Evolutionary conservation across 2,329 filamentous ascomycete species (phyloP).

Genomic region (Nemania sp.): DNA sequence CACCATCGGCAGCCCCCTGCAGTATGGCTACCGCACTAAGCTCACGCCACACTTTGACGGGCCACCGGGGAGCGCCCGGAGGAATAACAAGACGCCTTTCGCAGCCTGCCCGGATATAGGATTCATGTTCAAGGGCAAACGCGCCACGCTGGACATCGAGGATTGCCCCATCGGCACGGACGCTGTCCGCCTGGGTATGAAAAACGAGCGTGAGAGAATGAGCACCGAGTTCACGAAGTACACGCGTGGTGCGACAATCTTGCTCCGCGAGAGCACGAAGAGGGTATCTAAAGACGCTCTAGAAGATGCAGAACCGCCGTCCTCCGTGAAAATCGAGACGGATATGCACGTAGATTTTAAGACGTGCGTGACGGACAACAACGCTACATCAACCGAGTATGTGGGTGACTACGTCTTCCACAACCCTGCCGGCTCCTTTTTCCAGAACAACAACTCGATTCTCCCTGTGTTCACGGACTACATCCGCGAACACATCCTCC

Average conservation of each 20-base stretch:
- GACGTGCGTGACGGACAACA: slow-evolving; percentile 88
- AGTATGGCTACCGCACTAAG: slow-evolving; percentile 96
- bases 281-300: slow-evolving; percentile 68
- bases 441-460: slow-evolving; percentile 99
- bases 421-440: slow-evolving; percentile 94
- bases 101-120: slow-evolving; percentile 81
- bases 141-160: slow-evolving; percentile 90
- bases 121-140: slow-evolving; percentile 87
- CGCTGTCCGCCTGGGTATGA: slow-evolving; percentile 83
- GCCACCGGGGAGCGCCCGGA: slow-evolving; percentile 67
- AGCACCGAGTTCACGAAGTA: slow-evolving; percentile 77
- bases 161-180: slow-evolving; percentile 96
- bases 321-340: slow-evolving; percentile 65
- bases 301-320: slow-evolving; percentile 34
- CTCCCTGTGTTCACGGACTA: slow-evolving; percentile 87
- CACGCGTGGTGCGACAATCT: slow-evolving; percentile 84
- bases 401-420: slow-evolving; percentile 86
- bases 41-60: slow-evolving; percentile 95
- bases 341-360: slow-evolving; percentile 79
- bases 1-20: slow-evolving; percentile 89
- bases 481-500: slow-evolving; percentile 82
- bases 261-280: slow-evolving; percentile 86
- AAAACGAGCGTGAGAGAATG: slow-evolving; percentile 81
- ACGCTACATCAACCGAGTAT: slow-evolving; percentile 86
- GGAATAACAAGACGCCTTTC: slow-evolving; percentile 62